Conservation (phyloP, 2,329 filamentous ascomycete genomes). For the Hypoxylon sp. region DNA sequence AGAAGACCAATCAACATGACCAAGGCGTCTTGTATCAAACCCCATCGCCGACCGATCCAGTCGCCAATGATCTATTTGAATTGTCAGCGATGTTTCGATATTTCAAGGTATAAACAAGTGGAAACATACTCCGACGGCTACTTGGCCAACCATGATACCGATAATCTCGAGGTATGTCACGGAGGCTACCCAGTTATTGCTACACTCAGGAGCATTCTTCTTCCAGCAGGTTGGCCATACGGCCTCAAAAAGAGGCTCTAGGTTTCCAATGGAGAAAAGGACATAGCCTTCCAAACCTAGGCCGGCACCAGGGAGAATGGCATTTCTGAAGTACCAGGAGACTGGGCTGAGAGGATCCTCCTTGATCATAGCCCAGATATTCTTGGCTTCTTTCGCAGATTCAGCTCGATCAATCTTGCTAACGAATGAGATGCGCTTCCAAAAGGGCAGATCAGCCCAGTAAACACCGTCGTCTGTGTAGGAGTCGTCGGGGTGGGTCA, state of each 20-base stretch:
- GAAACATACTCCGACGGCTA: constrained; percentile 79
- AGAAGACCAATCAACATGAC: constrained; percentile 96
- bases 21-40: constrained; percentile 92
- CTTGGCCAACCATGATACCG: constrained; percentile 95
- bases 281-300: constrained; percentile 96
- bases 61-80: constrained; percentile 67
- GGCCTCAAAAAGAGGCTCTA: constrained; percentile 83
- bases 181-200: constrained; percentile 83
- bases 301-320: constrained; percentile 92
- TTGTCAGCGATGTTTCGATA: constrained; percentile 34
- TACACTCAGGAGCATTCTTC: constrained; percentile 73
- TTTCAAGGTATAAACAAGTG: constrained; percentile 10
- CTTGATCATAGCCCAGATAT: constrained; percentile 85
- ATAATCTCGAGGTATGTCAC: constrained; percentile 93
- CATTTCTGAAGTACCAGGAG: constrained; percentile 90
- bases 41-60: constrained; percentile 92
- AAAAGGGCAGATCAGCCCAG: constrained; percentile 88
- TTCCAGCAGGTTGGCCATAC: constrained; percentile 87
- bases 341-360: constrained; percentile 86
- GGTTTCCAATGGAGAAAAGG: constrained; percentile 95
- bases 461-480: constrained; percentile 87
- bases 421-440: constrained; percentile 82
- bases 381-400: constrained; percentile 74
- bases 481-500: constrained; percentile 90
- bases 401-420: constrained; percentile 79